Evolutionary conservation across 2,329 filamentous ascomycete genomes (phyloP).

Genomic region (Fusarium bulbicola): DNA sequence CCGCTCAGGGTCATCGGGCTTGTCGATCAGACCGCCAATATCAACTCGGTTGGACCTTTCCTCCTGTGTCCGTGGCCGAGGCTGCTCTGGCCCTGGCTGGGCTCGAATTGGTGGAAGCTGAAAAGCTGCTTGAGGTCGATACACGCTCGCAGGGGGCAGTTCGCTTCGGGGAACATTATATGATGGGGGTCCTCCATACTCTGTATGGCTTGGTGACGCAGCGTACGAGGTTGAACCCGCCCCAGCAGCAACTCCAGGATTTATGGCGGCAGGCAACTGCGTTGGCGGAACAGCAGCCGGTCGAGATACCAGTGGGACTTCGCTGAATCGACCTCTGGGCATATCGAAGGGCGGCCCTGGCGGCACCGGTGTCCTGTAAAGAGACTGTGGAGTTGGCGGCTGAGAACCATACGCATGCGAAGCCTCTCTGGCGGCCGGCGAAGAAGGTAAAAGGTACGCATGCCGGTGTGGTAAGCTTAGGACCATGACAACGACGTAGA

Average conservation of each 20-base stretch:
- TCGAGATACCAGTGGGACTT: conserved; percentile 41
- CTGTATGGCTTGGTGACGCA: conserved; percentile 54
- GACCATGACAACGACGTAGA: conserved; percentile 68
- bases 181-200: conserved; percentile 57
- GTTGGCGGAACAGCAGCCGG: conserved; percentile 41
- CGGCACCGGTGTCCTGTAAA: conserved; percentile 56
- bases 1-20: conserved; percentile 54
- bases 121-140: conserved; percentile 48
- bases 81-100: conserved; percentile 48
- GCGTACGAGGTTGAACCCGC: conserved; percentile 49
- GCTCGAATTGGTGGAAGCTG: conserved; percentile 61
- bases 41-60: conserved; percentile 65
- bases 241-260: conserved; percentile 9
- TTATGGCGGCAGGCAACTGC: conserved; percentile 48
- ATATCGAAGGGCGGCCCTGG: conserved; percentile 59
- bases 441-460: conserved; percentile 55
- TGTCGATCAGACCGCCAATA: conserved; percentile 70
- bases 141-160: conserved; percentile 47
- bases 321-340: conserved; percentile 52
- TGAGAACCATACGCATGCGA: conserved; percentile 54
- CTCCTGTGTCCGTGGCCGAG: conserved; percentile 48
- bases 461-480: conserved; percentile 51
- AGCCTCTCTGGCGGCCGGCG: conserved; percentile 55
- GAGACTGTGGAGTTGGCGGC: conserved; percentile 41
- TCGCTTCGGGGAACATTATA: conserved; percentile 66